phyloP scores from a whole-genome alignment of 805 yeast species.

The Candida argentea region DNA sequence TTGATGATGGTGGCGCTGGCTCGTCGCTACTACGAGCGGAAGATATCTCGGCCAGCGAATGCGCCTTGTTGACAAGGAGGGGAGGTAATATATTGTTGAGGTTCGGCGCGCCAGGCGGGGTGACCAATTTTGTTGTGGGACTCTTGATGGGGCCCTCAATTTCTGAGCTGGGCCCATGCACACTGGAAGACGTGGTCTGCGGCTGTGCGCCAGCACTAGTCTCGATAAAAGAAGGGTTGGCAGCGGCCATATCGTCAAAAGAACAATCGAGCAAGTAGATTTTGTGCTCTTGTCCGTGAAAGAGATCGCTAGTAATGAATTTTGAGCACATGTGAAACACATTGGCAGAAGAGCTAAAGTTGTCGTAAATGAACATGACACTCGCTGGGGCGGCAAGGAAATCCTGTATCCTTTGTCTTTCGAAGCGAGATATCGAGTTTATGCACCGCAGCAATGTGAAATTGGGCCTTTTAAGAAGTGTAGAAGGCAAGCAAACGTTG shows the following conservation, averaged over 20 bases:
- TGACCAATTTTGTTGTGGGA: slow-evolving; percentile 1
- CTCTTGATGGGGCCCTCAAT: not conserved
- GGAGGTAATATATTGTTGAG: slow-evolving; percentile 6
- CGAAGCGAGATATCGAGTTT: slow-evolving; percentile 47
- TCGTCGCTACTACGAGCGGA: slow-evolving; percentile 7
- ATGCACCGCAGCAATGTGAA: slow-evolving; percentile 57
- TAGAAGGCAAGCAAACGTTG: slow-evolving; percentile 84
- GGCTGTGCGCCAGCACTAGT: slow-evolving; percentile 1
- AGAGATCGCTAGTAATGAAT: slow-evolving; percentile 24
- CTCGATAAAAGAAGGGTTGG: slow-evolving; percentile 11
- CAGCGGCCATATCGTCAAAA: slow-evolving; percentile 22
- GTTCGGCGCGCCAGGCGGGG: slow-evolving; percentile 1
- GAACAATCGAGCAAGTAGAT: slow-evolving; percentile 35
- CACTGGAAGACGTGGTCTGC: slow-evolving; percentile 9
- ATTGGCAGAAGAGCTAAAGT: slow-evolving; percentile 24
- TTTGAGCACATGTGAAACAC: slow-evolving; percentile 40
- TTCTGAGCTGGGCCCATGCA: slow-evolving; percentile 2
- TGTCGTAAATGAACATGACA: slow-evolving; percentile 37
- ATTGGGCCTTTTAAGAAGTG: slow-evolving; percentile 65
- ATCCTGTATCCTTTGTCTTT: slow-evolving; percentile 31
- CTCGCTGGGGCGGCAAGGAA: slow-evolving; percentile 15
- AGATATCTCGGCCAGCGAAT: slow-evolving; percentile 10
- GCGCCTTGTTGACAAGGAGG: slow-evolving; percentile 7
- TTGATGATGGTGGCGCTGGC: slow-evolving; percentile 8
- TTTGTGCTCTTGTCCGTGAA: slow-evolving; percentile 14